phyloP scores from a whole-genome alignment of 2,329 filamentous ascomycete species.

The Colletotrichum tropicale region DNA sequence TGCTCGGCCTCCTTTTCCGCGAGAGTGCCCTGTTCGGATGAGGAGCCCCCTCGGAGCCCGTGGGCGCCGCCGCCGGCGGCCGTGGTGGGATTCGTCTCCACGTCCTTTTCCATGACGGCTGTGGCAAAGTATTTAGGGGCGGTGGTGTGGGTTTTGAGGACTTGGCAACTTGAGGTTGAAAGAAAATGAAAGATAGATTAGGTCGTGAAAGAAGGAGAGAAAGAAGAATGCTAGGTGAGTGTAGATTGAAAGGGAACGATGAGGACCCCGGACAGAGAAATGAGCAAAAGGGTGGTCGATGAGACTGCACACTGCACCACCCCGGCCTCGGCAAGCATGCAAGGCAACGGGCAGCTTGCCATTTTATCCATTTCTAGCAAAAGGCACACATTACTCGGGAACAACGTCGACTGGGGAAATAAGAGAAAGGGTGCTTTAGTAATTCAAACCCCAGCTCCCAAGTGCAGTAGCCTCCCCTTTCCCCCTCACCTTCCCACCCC shows the following conservation, averaged over 20 bases:
- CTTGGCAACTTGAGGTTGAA: neutral
- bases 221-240: neutral
- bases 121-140: neutral
- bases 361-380: neutral
- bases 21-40: neutral
- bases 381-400: neutral
- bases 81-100: neutral
- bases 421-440: neutral
- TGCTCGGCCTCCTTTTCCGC: conserved; percentile 1
- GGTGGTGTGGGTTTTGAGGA: neutral
- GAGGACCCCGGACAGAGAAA: neutral
- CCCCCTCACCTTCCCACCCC: neutral
- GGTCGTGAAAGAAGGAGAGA: neutral
- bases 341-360: neutral
- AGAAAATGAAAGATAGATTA: neutral
- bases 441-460: neutral
- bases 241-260: neutral
- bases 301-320: neutral
- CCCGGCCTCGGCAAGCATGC: neutral
- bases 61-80: neutral
- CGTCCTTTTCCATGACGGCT: conserved; percentile 6
- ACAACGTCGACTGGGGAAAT: neutral
- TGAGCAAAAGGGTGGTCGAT: neutral
- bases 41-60: conserved; percentile 4
- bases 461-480: neutral